Conservation (phyloP, 768 basidiomycete genomes). For the Leccinum uliginosum region DNA sequence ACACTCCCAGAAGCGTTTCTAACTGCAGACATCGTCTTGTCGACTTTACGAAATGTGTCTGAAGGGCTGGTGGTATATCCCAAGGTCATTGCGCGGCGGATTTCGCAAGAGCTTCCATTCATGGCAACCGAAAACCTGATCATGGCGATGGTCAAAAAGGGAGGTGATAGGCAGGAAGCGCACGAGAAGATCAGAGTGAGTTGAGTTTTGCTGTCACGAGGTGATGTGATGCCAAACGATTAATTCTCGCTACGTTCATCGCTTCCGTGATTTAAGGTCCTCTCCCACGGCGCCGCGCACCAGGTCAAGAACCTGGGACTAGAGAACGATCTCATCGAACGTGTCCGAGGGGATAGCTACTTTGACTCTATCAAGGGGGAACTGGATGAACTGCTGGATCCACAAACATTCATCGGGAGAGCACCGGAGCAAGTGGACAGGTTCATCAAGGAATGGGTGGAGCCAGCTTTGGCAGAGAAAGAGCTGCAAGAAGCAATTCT, state of each 20-base stretch:
- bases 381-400: slow-evolving; percentile 76
- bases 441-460: slow-evolving; percentile 85
- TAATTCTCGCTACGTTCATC: slow-evolving; percentile 6
- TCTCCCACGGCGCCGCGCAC: slow-evolving; percentile 90
- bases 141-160: slow-evolving; percentile 95
- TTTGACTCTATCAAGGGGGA: slow-evolving; percentile 84
- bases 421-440: slow-evolving; percentile 93
- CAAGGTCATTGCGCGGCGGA: slow-evolving; percentile 87
- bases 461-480: slow-evolving; percentile 64
- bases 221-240: slow-evolving; percentile 13
- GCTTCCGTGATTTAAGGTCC: slow-evolving; percentile 45
- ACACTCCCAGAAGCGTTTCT: slow-evolving; percentile 96
- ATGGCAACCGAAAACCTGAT: slow-evolving; percentile 99
- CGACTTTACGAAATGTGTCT: slow-evolving; percentile 92
- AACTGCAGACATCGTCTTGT: slow-evolving; percentile 93
- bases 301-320: slow-evolving; percentile 94
- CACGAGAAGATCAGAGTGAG: slow-evolving; percentile 90
- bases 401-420: slow-evolving; percentile 84
- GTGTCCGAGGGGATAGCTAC: slow-evolving; percentile 77
- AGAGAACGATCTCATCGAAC: slow-evolving; percentile 92
- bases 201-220: slow-evolving; percentile 11
- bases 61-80: slow-evolving; percentile 99
- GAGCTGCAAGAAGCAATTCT: slow-evolving; percentile 53
- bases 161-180: slow-evolving; percentile 93
- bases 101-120: slow-evolving; percentile 94